Percentiles rank a stretch among this genome's conserved stretches.
These are phyloP conservation scores for Cyanidiococcus yangmingshanensis DNA, from an alignment of 23 red algal genomes.

Conservation along the genomic window DNA sequence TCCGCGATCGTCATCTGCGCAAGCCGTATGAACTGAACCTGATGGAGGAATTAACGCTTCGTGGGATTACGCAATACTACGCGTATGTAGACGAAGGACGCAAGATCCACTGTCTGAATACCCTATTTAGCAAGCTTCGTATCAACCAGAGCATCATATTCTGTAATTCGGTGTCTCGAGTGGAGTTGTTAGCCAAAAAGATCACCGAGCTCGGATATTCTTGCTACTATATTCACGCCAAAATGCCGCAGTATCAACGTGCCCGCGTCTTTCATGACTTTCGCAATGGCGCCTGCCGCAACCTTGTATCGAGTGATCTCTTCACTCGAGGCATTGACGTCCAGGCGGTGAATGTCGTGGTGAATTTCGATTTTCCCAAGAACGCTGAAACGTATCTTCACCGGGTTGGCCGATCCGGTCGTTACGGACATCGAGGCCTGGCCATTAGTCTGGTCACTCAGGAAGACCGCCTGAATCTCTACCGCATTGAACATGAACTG, in stretches of 20 bases:
- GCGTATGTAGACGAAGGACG: constrained; percentile 90
- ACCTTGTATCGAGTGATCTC: constrained; percentile 75
- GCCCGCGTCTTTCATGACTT: constrained; percentile 98
- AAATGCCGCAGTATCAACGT: constrained; percentile 88
- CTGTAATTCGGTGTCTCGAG: constrained; percentile 89
- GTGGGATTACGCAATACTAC: constrained; percentile 93
- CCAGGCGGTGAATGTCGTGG: constrained; percentile 51
- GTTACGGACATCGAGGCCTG: constrained; percentile 55
- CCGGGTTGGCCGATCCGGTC: constrained; percentile 76
- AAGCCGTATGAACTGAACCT: constrained; percentile 94
- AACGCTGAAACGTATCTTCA: constrained; percentile 82
- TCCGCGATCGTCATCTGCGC: constrained; percentile 57
- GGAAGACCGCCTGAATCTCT: constrained; percentile 90
- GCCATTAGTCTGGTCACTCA: constrained; percentile 57
- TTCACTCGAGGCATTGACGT: constrained; percentile 77
- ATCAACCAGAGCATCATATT: constrained; percentile 99
- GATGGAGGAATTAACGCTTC: constrained; percentile 90
- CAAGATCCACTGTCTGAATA: constrained; percentile 92
- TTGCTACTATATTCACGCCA: constrained; percentile 97
- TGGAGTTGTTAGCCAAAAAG: constrained; percentile 86
- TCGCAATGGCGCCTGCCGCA: constrained; percentile 72
- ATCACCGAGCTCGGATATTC: constrained; percentile 95
- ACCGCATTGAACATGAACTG: constrained; percentile 94
- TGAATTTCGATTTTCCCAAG: constrained; percentile 74
- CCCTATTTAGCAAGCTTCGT: constrained; percentile 79